Percentiles rank a stretch among this genome's conserved stretches.
Evolutionary conservation across 2,329 filamentous ascomycete species (phyloP).

Genomic region (Clonostachys chloroleuca): DNA sequence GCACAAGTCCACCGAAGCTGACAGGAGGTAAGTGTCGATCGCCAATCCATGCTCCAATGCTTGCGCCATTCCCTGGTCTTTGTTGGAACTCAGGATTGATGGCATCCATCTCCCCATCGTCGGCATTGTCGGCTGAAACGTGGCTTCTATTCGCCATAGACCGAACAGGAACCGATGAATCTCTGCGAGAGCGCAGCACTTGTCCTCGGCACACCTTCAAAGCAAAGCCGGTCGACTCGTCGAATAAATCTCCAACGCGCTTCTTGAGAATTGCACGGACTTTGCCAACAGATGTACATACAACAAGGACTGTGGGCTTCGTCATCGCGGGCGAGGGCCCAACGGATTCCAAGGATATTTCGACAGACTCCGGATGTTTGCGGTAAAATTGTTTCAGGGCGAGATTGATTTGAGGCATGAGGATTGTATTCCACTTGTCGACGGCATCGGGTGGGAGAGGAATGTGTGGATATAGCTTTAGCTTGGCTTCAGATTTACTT

Average conservation of each 20-base stretch:
- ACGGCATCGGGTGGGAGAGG: constrained; percentile 55
- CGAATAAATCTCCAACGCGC: constrained; percentile 61
- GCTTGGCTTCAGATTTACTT: constrained; percentile 30
- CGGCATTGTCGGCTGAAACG: constrained; percentile 19
- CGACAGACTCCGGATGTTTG: constrained; percentile 71
- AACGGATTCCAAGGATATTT: constrained; percentile 72
- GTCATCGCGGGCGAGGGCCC: constrained; percentile 64
- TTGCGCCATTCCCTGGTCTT: constrained; percentile 78
- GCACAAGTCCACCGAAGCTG: constrained; percentile 81
- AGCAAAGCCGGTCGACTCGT: constrained; percentile 55
- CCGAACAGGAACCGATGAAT: constrained; percentile 18
- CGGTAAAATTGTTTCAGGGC: constrained; percentile 67
- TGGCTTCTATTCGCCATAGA: constrained; percentile 24
- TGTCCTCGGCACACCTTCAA: constrained; percentile 71
- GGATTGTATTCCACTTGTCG: constrained; percentile 65
- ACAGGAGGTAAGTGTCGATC: constrained; percentile 85
- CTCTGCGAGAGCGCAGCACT: constrained; percentile 55
- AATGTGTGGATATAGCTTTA: constrained; percentile 56
- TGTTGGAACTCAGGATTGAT: constrained; percentile 76
- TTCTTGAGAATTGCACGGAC: constrained; percentile 68
- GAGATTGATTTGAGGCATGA: constrained; percentile 71
- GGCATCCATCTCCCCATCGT: constrained; percentile 31
- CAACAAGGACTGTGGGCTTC: constrained; percentile 69
- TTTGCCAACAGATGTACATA: constrained; percentile 71
- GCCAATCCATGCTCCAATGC: constrained; percentile 85